Evolutionary conservation across 1,284 basidiomycete species (phyloP), one percentile per base, ranked within the genome.

Genomic region (Marasmius tenuissimus): DNA sequence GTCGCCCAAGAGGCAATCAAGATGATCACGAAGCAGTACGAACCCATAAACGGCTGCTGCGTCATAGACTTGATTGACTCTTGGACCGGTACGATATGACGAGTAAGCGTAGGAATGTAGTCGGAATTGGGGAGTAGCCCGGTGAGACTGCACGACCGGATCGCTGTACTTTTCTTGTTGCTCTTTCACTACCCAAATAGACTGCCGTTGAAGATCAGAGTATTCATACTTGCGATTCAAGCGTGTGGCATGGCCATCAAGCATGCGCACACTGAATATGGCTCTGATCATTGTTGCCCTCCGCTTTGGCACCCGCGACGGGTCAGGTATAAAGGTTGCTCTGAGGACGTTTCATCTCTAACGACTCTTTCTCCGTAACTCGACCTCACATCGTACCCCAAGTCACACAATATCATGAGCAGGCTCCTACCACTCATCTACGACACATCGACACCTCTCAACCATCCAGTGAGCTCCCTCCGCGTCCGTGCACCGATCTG

Each of bases 1-100:
- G 92, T 96, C 33, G 95, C 95, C n/a, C 97, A 99, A 70, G 97
- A 99, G 75, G 88, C 89, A 7, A 98, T 99, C 84, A 99, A 99
- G 83, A 84, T 98, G 75, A 91, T 98, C 69, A 98, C 97, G 63
- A 89, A 89, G 71, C 97, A 99, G 76, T 99, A 99, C 74, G 83
- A 95, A 20, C 97, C 97, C 2, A 84, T 97, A 61, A 88, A 92
- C 68, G 94, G 95, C 20, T 91, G 90, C 64, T 94, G 92, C 66
- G 81, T 95, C 33, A 82, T 97, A 58, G 96, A 99, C 77, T 83
- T 98, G 63, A 86, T 98, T 56, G 88, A 90, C 63, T 87, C 85
- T 37, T 89, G 85, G 85, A 93, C 92, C 9, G 89, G 88, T 16
- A 75, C 85, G 33, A 71, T 88, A 67, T 66, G 47, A 53, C n/a